A percentile compares a stretch with the other conserved stretches of the same genome.
Conservation (phyloP, 1,284 basidiomycete genomes). For the Ustilago sp. region DNA sequence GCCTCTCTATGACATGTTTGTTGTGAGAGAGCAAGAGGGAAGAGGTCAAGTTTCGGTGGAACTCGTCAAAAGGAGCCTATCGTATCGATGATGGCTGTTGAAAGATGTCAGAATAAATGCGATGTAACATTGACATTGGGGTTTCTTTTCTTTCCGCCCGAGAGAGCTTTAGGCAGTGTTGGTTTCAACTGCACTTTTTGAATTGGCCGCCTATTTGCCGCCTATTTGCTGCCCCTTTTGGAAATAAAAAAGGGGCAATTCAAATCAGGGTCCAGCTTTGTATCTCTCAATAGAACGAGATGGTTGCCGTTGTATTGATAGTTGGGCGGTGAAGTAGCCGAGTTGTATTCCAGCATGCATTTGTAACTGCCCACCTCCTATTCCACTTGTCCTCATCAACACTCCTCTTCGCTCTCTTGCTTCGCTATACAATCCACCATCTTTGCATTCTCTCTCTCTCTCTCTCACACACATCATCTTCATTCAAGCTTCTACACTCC, state of each 20-base stretch:
- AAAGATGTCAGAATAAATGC: no score
- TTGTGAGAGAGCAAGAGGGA: not conserved
- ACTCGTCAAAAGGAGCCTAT: no score
- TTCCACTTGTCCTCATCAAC: slow-evolving; percentile 1
- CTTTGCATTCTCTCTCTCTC: not conserved
- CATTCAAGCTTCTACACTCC: not conserved
- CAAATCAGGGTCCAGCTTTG: slow-evolving; percentile 16
- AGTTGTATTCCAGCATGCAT: slow-evolving; percentile 10
- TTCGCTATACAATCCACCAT: not conserved
- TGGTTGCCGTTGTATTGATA: not conserved
- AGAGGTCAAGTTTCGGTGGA: not conserved
- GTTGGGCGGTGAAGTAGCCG: not conserved
- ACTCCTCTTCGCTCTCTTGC: not conserved
- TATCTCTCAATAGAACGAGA: not conserved
- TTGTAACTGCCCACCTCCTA: slow-evolving; percentile 14
- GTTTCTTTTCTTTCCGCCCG: no score
- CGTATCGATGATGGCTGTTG: no score
- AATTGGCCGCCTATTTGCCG: no score
- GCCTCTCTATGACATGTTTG: no score
- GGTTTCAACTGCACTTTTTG: no score
- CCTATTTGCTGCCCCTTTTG: not conserved
- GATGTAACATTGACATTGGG: no score
- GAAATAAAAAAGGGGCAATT: slow-evolving; percentile 14
- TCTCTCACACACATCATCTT: not conserved
- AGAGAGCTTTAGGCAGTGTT: no score